Evolutionary conservation across 257 asterid genomes (phyloP), one percentile per base, ranked within the genome.

Genomic region (Gentiana dahurica): DNA sequence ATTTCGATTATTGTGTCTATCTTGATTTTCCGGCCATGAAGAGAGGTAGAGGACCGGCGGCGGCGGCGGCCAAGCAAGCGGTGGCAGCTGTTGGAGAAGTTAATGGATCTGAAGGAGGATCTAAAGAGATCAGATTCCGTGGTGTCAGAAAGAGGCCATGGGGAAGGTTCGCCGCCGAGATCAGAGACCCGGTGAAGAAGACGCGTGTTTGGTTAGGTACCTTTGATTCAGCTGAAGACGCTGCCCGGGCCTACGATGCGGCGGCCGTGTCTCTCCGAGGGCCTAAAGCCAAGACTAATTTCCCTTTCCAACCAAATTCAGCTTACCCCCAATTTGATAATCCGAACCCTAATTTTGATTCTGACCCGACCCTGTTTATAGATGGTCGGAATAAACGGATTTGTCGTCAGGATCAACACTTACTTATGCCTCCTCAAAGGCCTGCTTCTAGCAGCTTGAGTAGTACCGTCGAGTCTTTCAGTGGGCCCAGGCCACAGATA

Each of bases 111-210:
- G 84, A 79, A 51, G 81, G 80, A 51, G 81, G 71, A 60, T 61
- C 80, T 32, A 74, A 76, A 59, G 85, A 73, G 79, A 64, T 80
- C 69, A 73, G 78, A 58, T 80, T 68, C 59, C 75, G 92, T 1
- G 92, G 92, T 7, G 92, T 83, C 8, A 65, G 92, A 32, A 83
- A 83, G 71, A 73, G 87, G 64, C 87, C 92, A 3, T 80, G 92
- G 87, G 92, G 92, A 2, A 68, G 77, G 32, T 82, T 72, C 35
- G 91, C 87, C 2, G 91, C 91, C 0, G 91, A 82, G 84, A 82
- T 82, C 69, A 73, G 91, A 50, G 87, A 82, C 76, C 91, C 91
- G 1, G 68, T 70, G 75, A 79, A 82, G 74, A 82, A 82, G 69
- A 64, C 82, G 2, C 75, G 92, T 15, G 87, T 83, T 12, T 83